These are phyloP conservation scores for Canna indica DNA, from an alignment of 176 grass and related monocot species.

Conservation along the genomic window DNA sequence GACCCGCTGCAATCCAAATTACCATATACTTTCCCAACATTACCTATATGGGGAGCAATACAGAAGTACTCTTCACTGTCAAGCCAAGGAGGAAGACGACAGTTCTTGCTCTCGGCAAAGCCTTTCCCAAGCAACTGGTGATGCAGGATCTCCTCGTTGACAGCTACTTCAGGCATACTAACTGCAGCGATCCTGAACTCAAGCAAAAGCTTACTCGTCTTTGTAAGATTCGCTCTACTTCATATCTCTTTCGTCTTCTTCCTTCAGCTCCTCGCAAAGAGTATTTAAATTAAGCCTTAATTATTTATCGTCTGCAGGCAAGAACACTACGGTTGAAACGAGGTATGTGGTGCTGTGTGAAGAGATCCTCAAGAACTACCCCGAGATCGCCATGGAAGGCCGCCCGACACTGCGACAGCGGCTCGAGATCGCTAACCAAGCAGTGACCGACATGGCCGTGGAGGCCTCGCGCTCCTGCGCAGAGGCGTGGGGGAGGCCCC, in stretches of 20 bases:
- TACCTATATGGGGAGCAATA: neutral
- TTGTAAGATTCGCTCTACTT: conserved; percentile 36
- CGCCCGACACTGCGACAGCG: conserved; percentile 57
- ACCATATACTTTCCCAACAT: too few species aligned
- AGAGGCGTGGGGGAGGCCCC: conserved; percentile 49
- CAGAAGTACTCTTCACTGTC: neutral
- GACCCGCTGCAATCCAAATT: too few species aligned
- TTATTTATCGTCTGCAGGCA: conserved; percentile 33
- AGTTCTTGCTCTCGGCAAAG: conserved; percentile 74
- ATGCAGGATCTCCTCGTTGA: conserved; percentile 69
- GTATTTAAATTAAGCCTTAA: conserved; percentile 1
- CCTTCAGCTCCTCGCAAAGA: conserved; percentile 2
- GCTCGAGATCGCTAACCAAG: conserved; percentile 65
- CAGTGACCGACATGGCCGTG: conserved; percentile 62
- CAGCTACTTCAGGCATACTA: conserved; percentile 51
- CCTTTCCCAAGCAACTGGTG: conserved; percentile 70
- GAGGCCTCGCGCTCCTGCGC: conserved; percentile 43
- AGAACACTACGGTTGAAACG: conserved; percentile 69
- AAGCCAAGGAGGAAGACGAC: conserved; percentile 51
- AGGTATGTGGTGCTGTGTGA: conserved; percentile 83
- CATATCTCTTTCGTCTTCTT: neutral
- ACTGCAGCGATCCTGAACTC: conserved; percentile 47
- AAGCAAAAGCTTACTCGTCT: conserved; percentile 77
- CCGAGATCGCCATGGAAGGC: conserved; percentile 66
- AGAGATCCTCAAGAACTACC: conserved; percentile 65